Base-by-base conservation (phyloP, 208 protist genomes). In the Wallacemonas sp. region DNA sequence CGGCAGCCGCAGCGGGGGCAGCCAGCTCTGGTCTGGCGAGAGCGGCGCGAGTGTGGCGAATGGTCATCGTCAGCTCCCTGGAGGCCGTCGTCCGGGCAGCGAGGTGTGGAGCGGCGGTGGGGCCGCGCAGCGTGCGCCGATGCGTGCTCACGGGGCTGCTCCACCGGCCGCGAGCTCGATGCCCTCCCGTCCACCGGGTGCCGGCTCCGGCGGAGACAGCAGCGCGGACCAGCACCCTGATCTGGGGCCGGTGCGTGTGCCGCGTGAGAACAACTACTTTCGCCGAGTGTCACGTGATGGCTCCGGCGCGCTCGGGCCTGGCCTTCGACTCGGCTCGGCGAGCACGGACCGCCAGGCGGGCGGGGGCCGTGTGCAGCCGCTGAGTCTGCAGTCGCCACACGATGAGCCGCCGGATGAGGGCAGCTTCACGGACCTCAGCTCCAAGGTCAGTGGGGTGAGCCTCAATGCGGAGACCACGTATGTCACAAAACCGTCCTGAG, bases 41-140 rank as follows among this genome's bases (percentile, higher is more conserved):
- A 64, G 41, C 57, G 57, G 42, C 18, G 42, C 42, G 38, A 64
- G 57, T 23, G 57, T 50, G 22, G 36, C 57, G 36, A 64, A 64
- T 14, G 41, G 42, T 5, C 57, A 64, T 18, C 57, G 57, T 20
- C 57, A 64, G 57, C 38, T 14, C 8, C 57, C 36, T 4, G 57
- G n/a, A 18, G 41, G 14, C 5, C 22, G 1, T 14, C 23, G 22
- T 20, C 57, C 4, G 11, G 25, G 10, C 22, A 64, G 42, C 2
- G 42, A 64, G 5, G 20, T 64, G 26, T 50, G 42, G 36, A 49
- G 57, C 28, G 39, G 42, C 41, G 39, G 38, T 31, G 57, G 28
- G 7, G n/a, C 8, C 10, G 32, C 10, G 26, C 31, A 31, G 18
- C 26, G 26, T 0, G 14, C 52, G 0, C 26, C 52, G 23, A 3